phyloP scores from a whole-genome alignment of 257 asterid species.

The Penstemon newberryi region DNA sequence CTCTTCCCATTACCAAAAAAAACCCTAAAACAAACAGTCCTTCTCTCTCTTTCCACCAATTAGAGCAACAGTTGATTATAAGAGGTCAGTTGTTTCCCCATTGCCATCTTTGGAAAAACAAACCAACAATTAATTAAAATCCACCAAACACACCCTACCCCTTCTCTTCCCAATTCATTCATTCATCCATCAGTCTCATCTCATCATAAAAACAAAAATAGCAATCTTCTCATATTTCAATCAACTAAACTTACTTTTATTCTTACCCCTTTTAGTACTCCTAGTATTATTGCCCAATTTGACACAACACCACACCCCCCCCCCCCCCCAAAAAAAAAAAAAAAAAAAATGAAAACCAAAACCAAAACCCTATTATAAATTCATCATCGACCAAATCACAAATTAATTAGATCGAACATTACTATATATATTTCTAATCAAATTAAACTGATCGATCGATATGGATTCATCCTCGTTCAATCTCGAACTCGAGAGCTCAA shows the following conservation, averaged over 20 bases:
- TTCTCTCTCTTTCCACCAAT: slow-evolving; percentile 24
- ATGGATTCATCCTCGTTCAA: slow-evolving; percentile 47
- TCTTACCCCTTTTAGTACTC: slow-evolving; percentile 29
- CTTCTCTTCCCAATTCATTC: slow-evolving; percentile 23
- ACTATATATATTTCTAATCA: no score
- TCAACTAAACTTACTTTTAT: slow-evolving; percentile 38
- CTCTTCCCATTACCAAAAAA: slow-evolving; percentile 43
- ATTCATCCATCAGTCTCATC: slow-evolving; percentile 51
- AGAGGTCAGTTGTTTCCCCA: slow-evolving; percentile 42
- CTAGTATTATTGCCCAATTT: slow-evolving; percentile 19
- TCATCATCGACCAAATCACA: background rate
- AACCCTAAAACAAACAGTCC: slow-evolving; percentile 44
- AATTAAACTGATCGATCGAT: no score
- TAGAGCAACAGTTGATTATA: slow-evolving; percentile 25
- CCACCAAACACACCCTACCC: slow-evolving; percentile 25
- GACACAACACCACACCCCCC: background rate
- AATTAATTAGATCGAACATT: background rate
- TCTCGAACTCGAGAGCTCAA: slow-evolving; percentile 52
- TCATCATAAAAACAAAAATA: slow-evolving; percentile 48
- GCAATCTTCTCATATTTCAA: slow-evolving; percentile 51
- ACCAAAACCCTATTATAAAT: slow-evolving; percentile 28
- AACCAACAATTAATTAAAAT: slow-evolving; percentile 26
- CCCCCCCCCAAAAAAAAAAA: no score
- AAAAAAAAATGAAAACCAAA: background rate
- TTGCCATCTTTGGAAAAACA: slow-evolving; percentile 38